Evolutionary conservation across 2,329 filamentous ascomycete species (phyloP).

Genomic region (Curvularia sp.): DNA sequence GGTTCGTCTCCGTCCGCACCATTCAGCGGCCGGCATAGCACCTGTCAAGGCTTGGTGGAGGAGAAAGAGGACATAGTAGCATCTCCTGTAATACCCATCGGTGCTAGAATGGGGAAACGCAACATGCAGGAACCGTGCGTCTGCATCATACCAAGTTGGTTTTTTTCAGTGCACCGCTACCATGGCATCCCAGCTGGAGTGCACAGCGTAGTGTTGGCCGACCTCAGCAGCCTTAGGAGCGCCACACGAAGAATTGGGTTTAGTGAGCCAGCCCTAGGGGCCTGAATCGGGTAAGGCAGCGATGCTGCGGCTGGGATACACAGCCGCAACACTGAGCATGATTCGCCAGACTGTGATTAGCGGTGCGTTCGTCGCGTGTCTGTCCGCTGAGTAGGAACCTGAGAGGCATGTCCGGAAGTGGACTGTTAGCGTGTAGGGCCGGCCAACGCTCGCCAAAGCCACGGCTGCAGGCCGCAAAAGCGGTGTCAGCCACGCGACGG

Average conservation of each 20-base stretch:
- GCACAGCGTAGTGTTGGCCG: constrained; percentile 35
- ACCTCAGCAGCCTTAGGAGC: constrained; percentile 37
- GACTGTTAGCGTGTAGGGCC: constrained; percentile 24
- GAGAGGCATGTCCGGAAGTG: constrained; percentile 33
- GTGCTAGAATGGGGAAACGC: constrained; percentile 21
- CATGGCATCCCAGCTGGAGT: constrained; percentile 43
- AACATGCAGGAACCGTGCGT: constrained; percentile 36
- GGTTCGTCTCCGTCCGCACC: constrained; percentile 29
- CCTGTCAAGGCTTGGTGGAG: constrained; percentile 35
- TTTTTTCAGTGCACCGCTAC: constrained; percentile 32
- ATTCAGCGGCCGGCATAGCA: constrained; percentile 45
- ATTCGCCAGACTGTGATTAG: constrained; percentile 46
- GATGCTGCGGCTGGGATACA: constrained; percentile 23
- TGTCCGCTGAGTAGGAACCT: constrained; percentile 39
- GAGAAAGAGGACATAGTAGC: constrained; percentile 38
- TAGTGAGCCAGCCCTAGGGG: constrained; percentile 24
- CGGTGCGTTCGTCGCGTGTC: constrained; percentile 43
- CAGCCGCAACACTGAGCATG: constrained; percentile 27
- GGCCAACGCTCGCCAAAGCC: constrained; percentile 36
- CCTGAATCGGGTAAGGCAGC: constrained; percentile 38
- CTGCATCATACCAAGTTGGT: constrained; percentile 28
- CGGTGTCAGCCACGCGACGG: constrained; percentile 47
- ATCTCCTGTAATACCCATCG: constrained; percentile 28
- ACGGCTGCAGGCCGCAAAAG: constrained; percentile 23
- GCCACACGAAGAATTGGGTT: constrained; percentile 37